Evolutionary conservation across 1,284 basidiomycete genomes (phyloP).

Genomic region (Moesziomyces sp.): DNA sequence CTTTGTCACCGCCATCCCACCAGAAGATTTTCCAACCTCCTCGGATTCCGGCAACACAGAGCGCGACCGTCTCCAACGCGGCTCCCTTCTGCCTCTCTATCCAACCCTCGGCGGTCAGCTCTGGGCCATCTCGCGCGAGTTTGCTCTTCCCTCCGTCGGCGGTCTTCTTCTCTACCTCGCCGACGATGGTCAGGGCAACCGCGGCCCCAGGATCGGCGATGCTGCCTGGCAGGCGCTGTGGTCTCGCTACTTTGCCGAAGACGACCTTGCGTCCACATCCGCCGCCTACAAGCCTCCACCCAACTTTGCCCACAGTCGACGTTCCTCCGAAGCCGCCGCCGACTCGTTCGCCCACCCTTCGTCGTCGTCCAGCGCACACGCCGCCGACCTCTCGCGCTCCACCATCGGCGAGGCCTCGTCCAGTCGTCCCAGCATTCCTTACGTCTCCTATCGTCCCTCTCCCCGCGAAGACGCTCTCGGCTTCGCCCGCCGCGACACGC

Average conservation of each 20-base stretch:
- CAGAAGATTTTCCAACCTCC: slow-evolving; percentile 32
- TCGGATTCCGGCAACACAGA: slow-evolving; percentile 17
- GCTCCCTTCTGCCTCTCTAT: slow-evolving; percentile 62
- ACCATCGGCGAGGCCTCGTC: slow-evolving; percentile 18
- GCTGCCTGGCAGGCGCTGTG: slow-evolving; percentile 62
- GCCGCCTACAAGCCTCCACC: slow-evolving; percentile 8
- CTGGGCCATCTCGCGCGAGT: slow-evolving; percentile 65
- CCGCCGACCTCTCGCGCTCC: slow-evolving; percentile 23
- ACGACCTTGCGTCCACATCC: slow-evolving; percentile 17
- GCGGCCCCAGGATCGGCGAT: slow-evolving; percentile 63
- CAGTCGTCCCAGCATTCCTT: slow-evolving; percentile 21
- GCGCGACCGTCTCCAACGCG: slow-evolving; percentile 46
- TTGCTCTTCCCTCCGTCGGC: slow-evolving; percentile 62
- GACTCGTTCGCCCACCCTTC: slow-evolving; percentile 16
- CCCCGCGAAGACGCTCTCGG: slow-evolving; percentile 18
- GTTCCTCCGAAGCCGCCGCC: slow-evolving; percentile 6
- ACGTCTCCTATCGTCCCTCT: slow-evolving; percentile 24
- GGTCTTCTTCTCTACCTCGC: slow-evolving; percentile 61
- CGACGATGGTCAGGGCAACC: slow-evolving; percentile 61
- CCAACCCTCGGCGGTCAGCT: slow-evolving; percentile 64
- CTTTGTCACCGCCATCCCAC: slow-evolving; percentile 57
- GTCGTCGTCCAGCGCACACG: slow-evolving; percentile 5
- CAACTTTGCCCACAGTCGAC: slow-evolving; percentile 21
- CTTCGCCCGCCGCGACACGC: slow-evolving; percentile 16
- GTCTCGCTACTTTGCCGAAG: slow-evolving; percentile 58